These are phyloP conservation scores for Monilinia fructicola DNA, from an alignment of 2,329 filamentous ascomycete species.

Conservation along the genomic window DNA sequence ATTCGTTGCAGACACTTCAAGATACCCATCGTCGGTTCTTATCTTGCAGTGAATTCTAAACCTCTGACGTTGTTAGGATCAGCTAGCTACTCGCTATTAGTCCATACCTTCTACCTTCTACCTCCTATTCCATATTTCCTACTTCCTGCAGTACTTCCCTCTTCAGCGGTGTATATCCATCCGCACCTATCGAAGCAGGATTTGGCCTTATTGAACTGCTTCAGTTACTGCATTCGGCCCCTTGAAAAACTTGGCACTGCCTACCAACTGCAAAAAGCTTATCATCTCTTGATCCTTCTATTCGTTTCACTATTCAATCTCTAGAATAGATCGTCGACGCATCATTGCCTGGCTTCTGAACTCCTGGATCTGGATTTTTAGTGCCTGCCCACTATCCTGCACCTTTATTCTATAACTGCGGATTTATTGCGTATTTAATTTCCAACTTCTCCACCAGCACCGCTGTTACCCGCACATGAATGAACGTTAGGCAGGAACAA, in stretches of 20 bases:
- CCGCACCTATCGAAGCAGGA: not conserved
- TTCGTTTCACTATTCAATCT: not conserved
- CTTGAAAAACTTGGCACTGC: not conserved
- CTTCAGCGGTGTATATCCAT: not conserved
- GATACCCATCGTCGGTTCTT: not conserved
- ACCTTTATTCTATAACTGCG: constrained; percentile 4
- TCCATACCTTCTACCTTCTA: not conserved
- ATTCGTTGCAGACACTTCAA: not conserved
- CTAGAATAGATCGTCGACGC: not conserved
- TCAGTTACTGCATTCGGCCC: not conserved
- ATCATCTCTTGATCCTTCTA: not conserved
- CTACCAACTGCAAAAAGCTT: constrained; percentile 5
- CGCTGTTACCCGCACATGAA: constrained; percentile 11
- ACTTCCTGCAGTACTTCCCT: not conserved
- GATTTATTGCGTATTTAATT: constrained; percentile 14
- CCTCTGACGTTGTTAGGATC: not conserved
- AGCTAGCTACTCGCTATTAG: not conserved
- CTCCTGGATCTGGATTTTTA: not conserved
- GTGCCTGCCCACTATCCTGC: not conserved
- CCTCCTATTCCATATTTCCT: not conserved
- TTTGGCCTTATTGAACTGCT: not conserved
- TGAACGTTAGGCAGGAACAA: constrained; percentile 6
- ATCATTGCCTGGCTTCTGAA: not conserved
- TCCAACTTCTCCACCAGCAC: constrained; percentile 8
- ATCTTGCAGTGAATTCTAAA: not conserved